These are phyloP conservation scores for Aspergillus bridgeri DNA, from an alignment of 495 filamentous ascomycete genomes.

Conservation along the genomic window DNA sequence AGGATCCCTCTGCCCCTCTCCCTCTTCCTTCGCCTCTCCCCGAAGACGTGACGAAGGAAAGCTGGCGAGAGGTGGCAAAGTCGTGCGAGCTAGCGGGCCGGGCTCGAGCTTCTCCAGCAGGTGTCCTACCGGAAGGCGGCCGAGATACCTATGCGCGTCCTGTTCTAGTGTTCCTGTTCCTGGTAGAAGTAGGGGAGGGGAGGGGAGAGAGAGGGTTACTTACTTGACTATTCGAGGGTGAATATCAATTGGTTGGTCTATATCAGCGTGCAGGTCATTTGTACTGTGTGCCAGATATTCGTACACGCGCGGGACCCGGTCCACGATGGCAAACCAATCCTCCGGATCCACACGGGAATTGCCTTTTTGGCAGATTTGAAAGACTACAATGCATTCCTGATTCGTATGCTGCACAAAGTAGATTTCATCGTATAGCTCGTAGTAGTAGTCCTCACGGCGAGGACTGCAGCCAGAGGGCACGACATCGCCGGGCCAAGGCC, in stretches of 20 bases:
- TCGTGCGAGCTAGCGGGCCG: neutral
- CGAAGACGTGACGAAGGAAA: neutral
- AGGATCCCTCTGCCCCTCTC: constrained; percentile 1
- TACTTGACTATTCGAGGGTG: neutral
- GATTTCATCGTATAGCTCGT: constrained; percentile 3
- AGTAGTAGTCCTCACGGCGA: constrained; percentile 2
- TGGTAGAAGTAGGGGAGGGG: too few relatives aligned
- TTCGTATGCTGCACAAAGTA: constrained; percentile 3
- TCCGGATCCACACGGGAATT: constrained; percentile 4
- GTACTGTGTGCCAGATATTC: constrained; percentile 1
- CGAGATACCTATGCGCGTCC: constrained; percentile 8
- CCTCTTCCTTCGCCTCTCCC: too few relatives aligned
- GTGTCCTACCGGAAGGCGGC: constrained; percentile 2
- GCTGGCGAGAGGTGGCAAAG: neutral
- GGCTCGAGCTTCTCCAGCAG: constrained; percentile 5
- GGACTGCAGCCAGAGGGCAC: too few relatives aligned
- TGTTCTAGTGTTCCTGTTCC: too few relatives aligned
- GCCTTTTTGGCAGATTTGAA: neutral
- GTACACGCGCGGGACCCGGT: constrained; percentile 2
- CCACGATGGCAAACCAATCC: constrained; percentile 1
- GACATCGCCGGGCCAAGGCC: too few relatives aligned
- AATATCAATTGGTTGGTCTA: neutral
- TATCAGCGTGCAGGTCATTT: neutral
- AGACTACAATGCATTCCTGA: constrained; percentile 4
- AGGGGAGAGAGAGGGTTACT: neutral